Evolutionary conservation across 345 rosid species (phyloP).

Genomic region (Noccaea bulbosa): DNA sequence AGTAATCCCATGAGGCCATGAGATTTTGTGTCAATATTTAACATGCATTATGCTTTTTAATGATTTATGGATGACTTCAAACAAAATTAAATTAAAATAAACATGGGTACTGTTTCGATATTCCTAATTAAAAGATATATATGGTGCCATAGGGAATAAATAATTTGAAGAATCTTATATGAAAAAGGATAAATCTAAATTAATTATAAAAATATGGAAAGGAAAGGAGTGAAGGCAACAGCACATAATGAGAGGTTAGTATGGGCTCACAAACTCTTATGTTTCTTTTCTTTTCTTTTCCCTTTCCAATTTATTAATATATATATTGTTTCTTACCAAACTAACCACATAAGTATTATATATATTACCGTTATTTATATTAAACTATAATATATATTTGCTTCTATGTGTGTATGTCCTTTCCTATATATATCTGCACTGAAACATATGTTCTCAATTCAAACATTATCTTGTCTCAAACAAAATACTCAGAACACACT

Average conservation of each 20-base stretch:
- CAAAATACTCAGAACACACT: conserved; percentile 27
- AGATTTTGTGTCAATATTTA: background rate
- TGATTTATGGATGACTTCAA: background rate
- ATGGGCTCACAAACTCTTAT: conserved; percentile 63
- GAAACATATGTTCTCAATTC: conserved; percentile 42
- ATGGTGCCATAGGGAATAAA: conserved; percentile 20
- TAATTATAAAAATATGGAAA: background rate
- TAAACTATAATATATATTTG: conserved; percentile 36
- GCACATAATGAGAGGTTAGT: conserved; percentile 52
- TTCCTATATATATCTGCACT: conserved; percentile 42
- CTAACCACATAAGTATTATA: conserved; percentile 54
- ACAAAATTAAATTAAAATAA: background rate
- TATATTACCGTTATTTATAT: conserved; percentile 37
- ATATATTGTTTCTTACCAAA: conserved; percentile 67
- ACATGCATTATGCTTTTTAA: conserved; percentile 1
- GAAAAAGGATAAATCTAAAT: background rate
- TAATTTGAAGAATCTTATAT: background rate
- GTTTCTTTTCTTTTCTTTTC: conserved; percentile 54
- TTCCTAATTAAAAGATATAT: conserved; percentile 1
- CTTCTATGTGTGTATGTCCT: conserved; percentile 43
- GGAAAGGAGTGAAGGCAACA: conserved; percentile 45
- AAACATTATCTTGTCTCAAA: conserved; percentile 41
- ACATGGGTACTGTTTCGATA: conserved; percentile 18
- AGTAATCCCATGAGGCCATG: background rate
- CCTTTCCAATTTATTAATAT: conserved; percentile 60